Evolutionary conservation across 768 basidiomycete genomes (phyloP).

Genomic region (Suillus brevipes): DNA sequence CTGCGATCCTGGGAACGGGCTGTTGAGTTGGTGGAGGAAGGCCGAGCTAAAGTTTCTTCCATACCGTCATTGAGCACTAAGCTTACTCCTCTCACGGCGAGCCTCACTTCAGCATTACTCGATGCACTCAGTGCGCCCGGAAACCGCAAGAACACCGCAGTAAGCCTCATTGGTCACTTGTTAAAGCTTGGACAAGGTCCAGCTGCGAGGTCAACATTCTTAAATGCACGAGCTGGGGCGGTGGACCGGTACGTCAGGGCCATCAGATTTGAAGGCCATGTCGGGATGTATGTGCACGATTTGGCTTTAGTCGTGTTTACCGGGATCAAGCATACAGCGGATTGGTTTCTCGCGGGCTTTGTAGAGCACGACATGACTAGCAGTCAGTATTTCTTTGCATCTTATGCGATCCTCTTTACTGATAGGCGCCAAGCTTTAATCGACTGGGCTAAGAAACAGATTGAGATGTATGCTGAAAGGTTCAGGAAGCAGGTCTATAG

Average conservation of each 20-base stretch:
- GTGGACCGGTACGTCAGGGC: conserved; percentile 78
- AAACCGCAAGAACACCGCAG: conserved; percentile 75
- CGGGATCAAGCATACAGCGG: conserved; percentile 93
- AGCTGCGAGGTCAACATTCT: conserved; percentile 79
- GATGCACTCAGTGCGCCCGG: conserved; percentile 71
- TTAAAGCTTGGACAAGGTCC: conserved; percentile 73
- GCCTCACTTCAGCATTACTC: conserved; percentile 69
- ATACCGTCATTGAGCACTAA: conserved; percentile 57
- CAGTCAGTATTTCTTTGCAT: conserved; percentile 48
- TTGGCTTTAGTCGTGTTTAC: conserved; percentile 90
- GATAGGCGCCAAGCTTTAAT: conserved; percentile 68
- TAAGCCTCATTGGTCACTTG: conserved; percentile 71
- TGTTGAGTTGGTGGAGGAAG: conserved; percentile 81
- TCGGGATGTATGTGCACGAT: conserved; percentile 82
- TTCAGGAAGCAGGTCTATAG: conserved; percentile 93
- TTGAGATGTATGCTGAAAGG: conserved; percentile 78
- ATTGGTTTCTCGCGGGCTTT: conserved; percentile 97
- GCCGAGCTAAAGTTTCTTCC: conserved; percentile 62
- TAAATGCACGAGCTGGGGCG: conserved; percentile 73
- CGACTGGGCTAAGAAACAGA: conserved; percentile 87
- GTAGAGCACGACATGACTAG: conserved; percentile 94
- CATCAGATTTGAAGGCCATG: conserved; percentile 89
- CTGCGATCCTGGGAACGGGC: conserved; percentile 87
- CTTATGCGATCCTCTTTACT: background rate
- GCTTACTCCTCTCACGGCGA: conserved; percentile 63